Evolutionary conservation across 345 rosid species (phyloP).

Genomic region (Murraya paniculata): DNA sequence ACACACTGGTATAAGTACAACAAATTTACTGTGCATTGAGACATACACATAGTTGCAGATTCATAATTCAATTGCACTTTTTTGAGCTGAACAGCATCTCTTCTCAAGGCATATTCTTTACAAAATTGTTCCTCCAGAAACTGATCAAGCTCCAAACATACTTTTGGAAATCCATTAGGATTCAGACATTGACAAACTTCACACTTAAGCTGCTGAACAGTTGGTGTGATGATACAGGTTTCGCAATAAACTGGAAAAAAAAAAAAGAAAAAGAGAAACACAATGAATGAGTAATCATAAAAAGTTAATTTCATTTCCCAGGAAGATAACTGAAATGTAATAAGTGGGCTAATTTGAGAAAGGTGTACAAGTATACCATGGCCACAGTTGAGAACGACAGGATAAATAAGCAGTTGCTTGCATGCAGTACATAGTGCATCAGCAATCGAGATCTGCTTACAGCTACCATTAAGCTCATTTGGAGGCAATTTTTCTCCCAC

Average conservation of each 20-base stretch:
- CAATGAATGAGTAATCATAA: not conserved
- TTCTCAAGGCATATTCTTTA: constrained; percentile 58
- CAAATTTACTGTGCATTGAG: not conserved
- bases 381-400: constrained; percentile 79
- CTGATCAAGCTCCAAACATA: constrained; percentile 62
- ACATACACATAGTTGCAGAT: constrained; percentile 34
- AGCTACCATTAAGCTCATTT: constrained; percentile 11
- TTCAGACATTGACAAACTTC: constrained; percentile 58
- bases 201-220: constrained; percentile 48
- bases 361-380: constrained; percentile 53
- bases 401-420: constrained; percentile 57
- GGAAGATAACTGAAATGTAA: constrained; percentile 1
- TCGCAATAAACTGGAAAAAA: constrained; percentile 69
- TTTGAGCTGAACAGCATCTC: constrained; percentile 30
- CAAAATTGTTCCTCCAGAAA: constrained; percentile 57
- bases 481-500: constrained; percentile 16
- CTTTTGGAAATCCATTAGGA: constrained; percentile 57
- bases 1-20: not conserved
- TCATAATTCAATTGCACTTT: constrained; percentile 21
- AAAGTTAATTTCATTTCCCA: not conserved
- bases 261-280: constrained; percentile 7
- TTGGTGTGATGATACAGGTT: constrained; percentile 46
- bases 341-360: not conserved
- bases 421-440: constrained; percentile 71
- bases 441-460: constrained; percentile 35